Base-by-base conservation (phyloP, 2,329 filamentous ascomycete species). In the Biscogniauxia mediterranea region DNA sequence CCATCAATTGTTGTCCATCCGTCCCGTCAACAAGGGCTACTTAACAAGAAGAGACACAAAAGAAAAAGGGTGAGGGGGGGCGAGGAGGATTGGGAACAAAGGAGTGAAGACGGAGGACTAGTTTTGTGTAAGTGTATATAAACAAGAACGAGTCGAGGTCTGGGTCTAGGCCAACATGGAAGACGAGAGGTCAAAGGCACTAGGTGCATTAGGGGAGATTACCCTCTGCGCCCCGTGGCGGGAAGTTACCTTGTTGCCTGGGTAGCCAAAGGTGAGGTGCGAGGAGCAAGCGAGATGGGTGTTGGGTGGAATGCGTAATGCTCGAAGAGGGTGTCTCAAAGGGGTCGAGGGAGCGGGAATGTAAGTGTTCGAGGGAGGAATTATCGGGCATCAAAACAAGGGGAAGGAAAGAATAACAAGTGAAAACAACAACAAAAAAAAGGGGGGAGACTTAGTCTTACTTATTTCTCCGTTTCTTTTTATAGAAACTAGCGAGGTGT, bases 1-100 rank as follows among this genome's bases (percentile, higher is more conserved):
- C 65, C 66, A 58, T 69, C 66, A 64, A 68, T 58, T 52, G 66
- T 58, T 61, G 55, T 57, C 64, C 55, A 65, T 65, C 56, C 58
- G 57, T 62, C 65, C 56, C 58, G 57, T 62, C 32, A 32, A 61
- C 42, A 65, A 60, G 56, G 52, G 51, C 46, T 60, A 58, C 55
- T 32, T 32, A 32, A 32, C 28, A 32, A 59, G 58, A 54, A 19
- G 54, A 55, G 57, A 62, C 53, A 61, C 61, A 62, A 63, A 54
- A 46, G 57, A 42, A 54, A 26, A 46, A 52, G 26, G 56, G 64
- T 64, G 64, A 68, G 61, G 64, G 60, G 58, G 59, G 56, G 65
- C 63, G 63, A 61, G 5, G 28, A 9, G 58, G 32, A 58, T 53
- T 32, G 52, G 54, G 26, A 56, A 64, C 64, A 65, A 68, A 62